Conservation (phyloP, 495 filamentous ascomycete genomes). For the Usnea hakonensis region DNA sequence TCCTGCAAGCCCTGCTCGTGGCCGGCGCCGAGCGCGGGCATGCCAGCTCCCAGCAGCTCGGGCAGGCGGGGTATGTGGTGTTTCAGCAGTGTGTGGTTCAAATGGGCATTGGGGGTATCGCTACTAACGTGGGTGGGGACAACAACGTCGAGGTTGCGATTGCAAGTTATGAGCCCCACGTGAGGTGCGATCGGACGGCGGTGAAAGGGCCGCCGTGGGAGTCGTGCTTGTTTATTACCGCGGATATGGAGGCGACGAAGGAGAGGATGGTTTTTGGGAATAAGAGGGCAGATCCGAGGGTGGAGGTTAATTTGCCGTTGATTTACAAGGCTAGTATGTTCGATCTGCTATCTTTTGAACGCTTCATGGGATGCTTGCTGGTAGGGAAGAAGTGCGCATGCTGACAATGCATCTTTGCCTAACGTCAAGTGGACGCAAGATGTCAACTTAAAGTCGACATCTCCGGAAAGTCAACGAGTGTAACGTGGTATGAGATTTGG, state of each 20-base stretch:
- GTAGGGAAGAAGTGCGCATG: neutral
- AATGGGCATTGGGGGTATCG: conserved; percentile 6
- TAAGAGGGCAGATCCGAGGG: neutral
- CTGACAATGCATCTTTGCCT: neutral
- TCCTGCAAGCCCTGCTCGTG: neutral
- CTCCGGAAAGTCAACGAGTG: neutral
- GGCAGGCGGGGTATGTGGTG: conserved; percentile 2
- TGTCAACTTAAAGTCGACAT: neutral
- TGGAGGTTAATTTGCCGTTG: neutral
- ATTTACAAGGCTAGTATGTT: neutral
- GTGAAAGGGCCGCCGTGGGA: neutral
- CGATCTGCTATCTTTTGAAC: neutral
- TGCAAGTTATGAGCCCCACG: neutral
- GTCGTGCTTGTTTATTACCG: neutral
- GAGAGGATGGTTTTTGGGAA: conserved; percentile 1
- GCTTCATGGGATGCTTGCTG: neutral
- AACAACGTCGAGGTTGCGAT: conserved; percentile 1
- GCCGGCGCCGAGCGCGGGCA: neutral
- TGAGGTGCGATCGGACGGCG: neutral
- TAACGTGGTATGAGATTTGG: conserved; percentile 13
- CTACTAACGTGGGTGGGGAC: conserved; percentile 1
- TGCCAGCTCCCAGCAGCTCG: neutral
- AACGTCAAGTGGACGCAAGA: conserved; percentile 4
- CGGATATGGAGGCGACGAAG: neutral
- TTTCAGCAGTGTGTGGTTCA: conserved; percentile 2